Percentiles rank a stretch among this genome's conserved stretches.
phyloP scores from a whole-genome alignment of 345 rosid species.

The Salix koriyanagi region DNA sequence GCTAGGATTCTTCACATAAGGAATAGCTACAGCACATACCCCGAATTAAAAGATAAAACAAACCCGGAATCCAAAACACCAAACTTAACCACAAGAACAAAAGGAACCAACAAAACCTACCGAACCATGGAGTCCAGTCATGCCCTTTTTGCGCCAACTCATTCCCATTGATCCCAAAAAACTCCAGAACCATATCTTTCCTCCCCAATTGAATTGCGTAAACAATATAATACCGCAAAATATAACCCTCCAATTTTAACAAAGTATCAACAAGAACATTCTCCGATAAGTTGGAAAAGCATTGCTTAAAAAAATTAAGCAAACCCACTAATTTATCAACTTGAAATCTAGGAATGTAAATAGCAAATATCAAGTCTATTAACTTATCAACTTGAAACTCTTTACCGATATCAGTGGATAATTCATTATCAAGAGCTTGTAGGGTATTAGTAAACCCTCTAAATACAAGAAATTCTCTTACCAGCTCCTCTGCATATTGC shows the following conservation, averaged over 20 bases:
- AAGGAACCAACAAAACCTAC: conserved; percentile 30
- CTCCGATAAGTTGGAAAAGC: conserved; percentile 46
- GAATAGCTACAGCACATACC: conserved; percentile 43
- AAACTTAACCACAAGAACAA: neutral
- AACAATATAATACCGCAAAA: conserved; percentile 48
- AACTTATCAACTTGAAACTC: conserved; percentile 57
- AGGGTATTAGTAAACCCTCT: conserved; percentile 59
- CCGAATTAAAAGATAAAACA: neutral
- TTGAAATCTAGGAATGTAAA: conserved; percentile 54
- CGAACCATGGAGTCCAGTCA: conserved; percentile 67
- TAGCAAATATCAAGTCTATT: conserved; percentile 49
- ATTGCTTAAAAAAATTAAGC: conserved; percentile 48
- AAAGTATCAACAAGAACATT: conserved; percentile 32
- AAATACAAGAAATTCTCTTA: conserved; percentile 61
- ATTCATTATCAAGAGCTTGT: conserved; percentile 56
- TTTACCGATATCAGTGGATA: conserved; percentile 57
- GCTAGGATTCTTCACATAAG: conserved; percentile 57
- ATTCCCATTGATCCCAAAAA: conserved; percentile 48
- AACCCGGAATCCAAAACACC: neutral
- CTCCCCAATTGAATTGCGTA: conserved; percentile 42
- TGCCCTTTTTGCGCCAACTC: conserved; percentile 41
- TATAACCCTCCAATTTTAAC: conserved; percentile 44
- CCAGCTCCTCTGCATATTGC: conserved; percentile 66
- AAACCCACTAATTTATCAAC: conserved; percentile 47
- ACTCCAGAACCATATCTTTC: conserved; percentile 54